Base-by-base conservation (phyloP, 768 basidiomycete species). In the Leccinum incarnatum region DNA sequence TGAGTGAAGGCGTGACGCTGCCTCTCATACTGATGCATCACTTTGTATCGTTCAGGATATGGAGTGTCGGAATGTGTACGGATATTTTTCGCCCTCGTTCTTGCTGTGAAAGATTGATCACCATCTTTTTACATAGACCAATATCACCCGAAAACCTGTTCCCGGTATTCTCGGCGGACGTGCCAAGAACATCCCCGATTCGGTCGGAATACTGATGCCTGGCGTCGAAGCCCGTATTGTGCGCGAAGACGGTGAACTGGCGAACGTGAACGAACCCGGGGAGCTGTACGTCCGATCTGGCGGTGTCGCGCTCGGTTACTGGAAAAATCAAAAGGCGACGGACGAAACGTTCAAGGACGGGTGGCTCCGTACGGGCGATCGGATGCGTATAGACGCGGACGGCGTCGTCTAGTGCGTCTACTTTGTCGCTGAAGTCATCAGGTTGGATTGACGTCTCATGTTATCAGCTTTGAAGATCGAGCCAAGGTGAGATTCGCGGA, bases 291-390 rank as follows among this genome's bases (percentile, higher is more conserved):
- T 91, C 11, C 77, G 75, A 37, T 80, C 86, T 15, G 67, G 56
- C 0, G 86, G 83, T 60, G 69, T 90, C 30, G 81, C 83, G 0
- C 67, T 83, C 0, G 91, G 91, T 0, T 93, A 93, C 69, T 87
- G 83, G 83, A 82, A 84, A 42, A 87, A 92, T 67, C 80, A 83
- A 50, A 77, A 81, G 59, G 86, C 88, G 0, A 89, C 83, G 25
- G 74, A 74, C 53, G 83, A 83, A 64, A 86, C 88, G 1, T 93
- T 92, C 66, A 63, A 56, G 10, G 77, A 82, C 49, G 88, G 88
- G n/a, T 93, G 27, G 91, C 63, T 93, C 29, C 78, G 76, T 54
- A 92, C 89, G 0, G 91, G 91, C 3, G 91, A 93, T 69, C 76
- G 78, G 54, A 87, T 91, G 67, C 73, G 79, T 42, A 81, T 84